Base-by-base conservation (phyloP, 2,329 filamentous ascomycete species). In the Ascomycota sp. region DNA sequence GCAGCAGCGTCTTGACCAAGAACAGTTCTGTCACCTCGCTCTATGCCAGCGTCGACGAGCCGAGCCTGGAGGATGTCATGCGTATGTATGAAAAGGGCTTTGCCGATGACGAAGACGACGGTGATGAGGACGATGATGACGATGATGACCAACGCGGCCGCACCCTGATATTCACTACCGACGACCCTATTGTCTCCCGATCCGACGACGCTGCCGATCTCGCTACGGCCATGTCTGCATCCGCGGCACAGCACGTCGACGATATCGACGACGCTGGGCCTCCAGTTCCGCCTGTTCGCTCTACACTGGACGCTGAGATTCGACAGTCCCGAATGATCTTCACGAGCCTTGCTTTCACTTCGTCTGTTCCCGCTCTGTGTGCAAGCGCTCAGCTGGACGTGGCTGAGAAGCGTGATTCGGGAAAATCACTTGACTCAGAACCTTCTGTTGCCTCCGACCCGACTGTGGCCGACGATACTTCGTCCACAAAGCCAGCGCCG, bases 1-100 rank as follows among this genome's bases (percentile, higher is more conserved):
- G 80, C 36, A 91, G 80, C 48, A 93, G 83, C 44, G 63, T 89
- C 29, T 50, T 75, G 38, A 89, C 82, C 4, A 82, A 79, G 40
- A 69, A 71, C 35, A 91, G 78, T 56, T 83, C 78, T 2, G 62
- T 74, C 31, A 76, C 55, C 54, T 89, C 59, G 36, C 63, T 62
- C 50, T 50, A 56, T 37, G 51, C 47, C 24, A 50, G 56, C 11
- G 59, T 65, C 35, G 68, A 72, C 37, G 66, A 65, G 25, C 58
- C 67, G 32, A 72, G 67, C 41, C 56, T 76, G 21, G 69, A 75
- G 40, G 69, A 75, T 55, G 64, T 82, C 32, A 75, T 80, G 51
- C 71, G 66, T 44, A 72, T 74, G 57, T 77, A 75, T 46, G 70
- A 73, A 44, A 59, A 63, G 38, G 70, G 69, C 9, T 75, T 75